Evolutionary conservation across 2,329 filamentous ascomycete species (phyloP), one percentile per base, ranked within the genome.

Genomic region (Ophiosphaerella narmari): DNA sequence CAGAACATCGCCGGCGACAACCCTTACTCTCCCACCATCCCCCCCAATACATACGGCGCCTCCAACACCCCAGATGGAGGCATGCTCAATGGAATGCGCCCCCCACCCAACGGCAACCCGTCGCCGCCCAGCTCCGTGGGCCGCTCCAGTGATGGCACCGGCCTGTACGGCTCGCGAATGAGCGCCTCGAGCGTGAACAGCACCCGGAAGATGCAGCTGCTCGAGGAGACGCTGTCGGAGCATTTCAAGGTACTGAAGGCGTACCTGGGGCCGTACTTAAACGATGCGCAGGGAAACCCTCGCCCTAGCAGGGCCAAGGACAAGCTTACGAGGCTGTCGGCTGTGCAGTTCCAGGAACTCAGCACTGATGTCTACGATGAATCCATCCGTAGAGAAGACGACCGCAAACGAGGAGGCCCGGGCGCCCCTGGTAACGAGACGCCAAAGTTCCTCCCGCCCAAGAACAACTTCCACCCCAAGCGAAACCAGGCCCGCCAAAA

Each of bases 281-380:
- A 86, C 66, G 89, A 95, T 72, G 89, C 91, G 61, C 86, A 87
- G 68, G 82, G 83, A 39, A 87, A 87, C 55, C 83, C 85, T 42
- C 87, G 87, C 43, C 87, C 90, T 24, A 96, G 95, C 75, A 88
- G 92, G 75, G 94, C 94, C 48, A 87, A 92, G 67, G 94, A 97
- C 75, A 99, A 99, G 80, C 82, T 97, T 49, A 81, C 97, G 52
- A 86, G 93, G 51, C 82, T 99, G 43, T 96, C 92, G 1, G 81
- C 88, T 1, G 90, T 96, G 24, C 94, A 99, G 74, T 97, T 99
- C 74, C 91, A 96, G 74, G 94, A 99, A 77, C 82, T 99, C 55
- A 97, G 92, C 75, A 97, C 93, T 50, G 94, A 99, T 76, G 93
- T 99, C 35, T 97, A 89, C 75, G 94, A 99, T 74, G 94, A 99